Evolutionary conservation across 257 asterid species (phyloP), one percentile per base, ranked within the genome.

Genomic region (Nicotiana tabacum): DNA sequence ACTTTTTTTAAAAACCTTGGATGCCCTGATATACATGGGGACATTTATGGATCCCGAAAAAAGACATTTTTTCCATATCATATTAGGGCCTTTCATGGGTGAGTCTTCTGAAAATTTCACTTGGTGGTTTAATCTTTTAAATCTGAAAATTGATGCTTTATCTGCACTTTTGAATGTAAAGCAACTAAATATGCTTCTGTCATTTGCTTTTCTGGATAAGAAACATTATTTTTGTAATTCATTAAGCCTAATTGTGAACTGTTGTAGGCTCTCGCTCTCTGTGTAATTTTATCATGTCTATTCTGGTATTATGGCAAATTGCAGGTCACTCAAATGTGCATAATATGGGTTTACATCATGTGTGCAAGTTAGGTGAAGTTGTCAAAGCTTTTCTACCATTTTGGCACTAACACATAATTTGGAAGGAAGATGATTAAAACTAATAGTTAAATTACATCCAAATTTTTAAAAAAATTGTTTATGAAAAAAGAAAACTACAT

Each of bases 101-200:
- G 89, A 93, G 99, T 96, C 77, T 86, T 87, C 30, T 81, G 70
- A 69, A 82, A 83, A 39, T 70, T 82, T 81, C 81, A 24, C 35
- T 65, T 77, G 81, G 53, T 81, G 24, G 13, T 77, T 78, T 77
- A 70, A 85, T 72, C 77, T 76, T 76, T 60, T 16, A 27, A 21
- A 16, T 61, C 32, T 66, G 11, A 27, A 74, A 56, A 48, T 48
- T 74, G 80, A 48, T 74, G 21, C 12, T 74, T 13, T 74, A 27
- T 74, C 64, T 51, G 29, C 64, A 27, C 27, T 76, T 74, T 51
- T 27, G 80, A 48, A 24, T 12, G 61, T 72, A 46, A 72, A 72
- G 15, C 60, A 72, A 32, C 61, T 72, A 46, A 72, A 72, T 21
- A 46, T 76, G 21, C 27, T 51, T 24, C 24, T 24, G 1, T 24